Base-by-base conservation (phyloP, 352 stramenopile species). In the Globisporangium megalacanthum region DNA sequence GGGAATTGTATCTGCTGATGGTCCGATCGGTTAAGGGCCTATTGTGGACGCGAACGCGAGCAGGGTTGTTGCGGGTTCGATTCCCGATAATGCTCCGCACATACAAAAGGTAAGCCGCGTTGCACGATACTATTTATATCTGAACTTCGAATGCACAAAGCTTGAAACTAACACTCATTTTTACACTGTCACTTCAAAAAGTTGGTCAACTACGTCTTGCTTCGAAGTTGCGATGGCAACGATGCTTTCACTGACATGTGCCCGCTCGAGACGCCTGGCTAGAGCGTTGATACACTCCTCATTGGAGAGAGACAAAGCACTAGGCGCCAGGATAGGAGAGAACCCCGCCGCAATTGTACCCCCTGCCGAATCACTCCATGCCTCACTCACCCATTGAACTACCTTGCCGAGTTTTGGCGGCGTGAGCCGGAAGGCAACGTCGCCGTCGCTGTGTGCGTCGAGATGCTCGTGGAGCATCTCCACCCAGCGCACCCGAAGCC, bases 401-500 rank as follows among this genome's bases (percentile, higher is more conserved):
- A 44, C 31, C 8, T 31, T 13, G 6, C 25, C 15, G 25, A 25
- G 25, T 11, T 25, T 41, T 4, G 49, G 49, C 5, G 49, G 29
- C n/a, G 3, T 6, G 9, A 54, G 49, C 13, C 49, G 29, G 29
- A 54, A 54, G 6, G 11, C n/a, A 29, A 10, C 29, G 25, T 37
- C 29, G 17, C 8, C n/a, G 14, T n/a, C n/a, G 53, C n/a, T 14
- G 20, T 59, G 39, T 13, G 17, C 8, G 41, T 52, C 39, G 37
- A 59, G 37, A 10, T 59, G 39, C 7, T 52, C 31, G 9, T 59
- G 54, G 3, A 59, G 54, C 20, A 19, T 13, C 19, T 46, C 19
- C 19, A 15, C 54, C 39, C 54, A 59, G 17, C 41, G 19, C 35
- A 59, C 20, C 1, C 41, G 39, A 6, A 59, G 41, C 10, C n/a